Base-by-base conservation (phyloP, 2,329 filamentous ascomycete genomes). In the Purpureocillium lavendulum region DNA sequence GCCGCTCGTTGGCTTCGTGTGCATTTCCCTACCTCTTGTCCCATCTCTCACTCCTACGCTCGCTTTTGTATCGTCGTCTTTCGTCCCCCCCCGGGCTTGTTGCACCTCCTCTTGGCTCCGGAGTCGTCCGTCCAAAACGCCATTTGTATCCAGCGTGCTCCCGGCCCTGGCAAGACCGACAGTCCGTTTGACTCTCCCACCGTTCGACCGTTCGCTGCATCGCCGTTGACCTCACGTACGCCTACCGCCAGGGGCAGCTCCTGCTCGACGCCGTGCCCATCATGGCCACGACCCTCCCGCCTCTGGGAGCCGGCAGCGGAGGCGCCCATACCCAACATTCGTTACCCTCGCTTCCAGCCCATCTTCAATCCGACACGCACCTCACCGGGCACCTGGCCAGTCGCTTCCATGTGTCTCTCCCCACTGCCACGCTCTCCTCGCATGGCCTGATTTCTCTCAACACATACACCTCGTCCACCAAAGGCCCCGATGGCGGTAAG, bases 381-480 rank as follows among this genome's bases (percentile, higher is more conserved):
- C 69, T 90, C 49, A 92, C 85, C 4, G 83, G 83, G 38, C 86
- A 90, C 61, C 75, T 92, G 45, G 87, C 85, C 51, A 87, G 77
- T 60, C 87, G 90, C 39, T 98, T 95, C 62, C 92, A 98, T 66
- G 84, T 94, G 39, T 84, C 86, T 39, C 69, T 92, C 43, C 88
- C 92, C 9, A 94, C 89, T 1, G 87, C 92, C 39, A 79, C 80
- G 36, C 77, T 98, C 14, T 96, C 89, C 1, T 94, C 88, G 1
- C 89, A 97, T 58, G 92, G 84, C 36, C 74, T 97, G 51, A 83
- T 98, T 56, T 84, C 86, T 38, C 71, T 98, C 48, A 98, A 98
- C 68, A 98, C 89, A 15, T 97, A 94, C 61, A 90, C 87, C 10
- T 86, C 87, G 10, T 90, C 90, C 1, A 75, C 83, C 40, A 89